A percentile compares a stretch with the other conserved stretches of the same genome.
These are phyloP conservation scores for Alternaria postmessia DNA, from an alignment of 2,329 filamentous ascomycete species.

Conservation along the genomic window DNA sequence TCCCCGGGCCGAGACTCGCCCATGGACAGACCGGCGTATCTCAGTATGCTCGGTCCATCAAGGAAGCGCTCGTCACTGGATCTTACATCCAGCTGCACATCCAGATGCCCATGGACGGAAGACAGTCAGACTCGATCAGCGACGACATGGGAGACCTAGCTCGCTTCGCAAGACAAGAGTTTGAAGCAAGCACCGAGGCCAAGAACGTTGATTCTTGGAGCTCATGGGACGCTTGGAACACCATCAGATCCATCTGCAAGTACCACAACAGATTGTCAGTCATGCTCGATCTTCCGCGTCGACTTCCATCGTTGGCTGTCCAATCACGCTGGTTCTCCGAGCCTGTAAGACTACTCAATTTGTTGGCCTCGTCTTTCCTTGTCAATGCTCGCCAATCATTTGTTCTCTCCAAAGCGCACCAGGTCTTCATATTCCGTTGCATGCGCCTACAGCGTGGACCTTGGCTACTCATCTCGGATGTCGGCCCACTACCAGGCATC, in stretches of 20 bases:
- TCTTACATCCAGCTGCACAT: constrained; percentile 82
- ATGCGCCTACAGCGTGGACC: constrained; percentile 66
- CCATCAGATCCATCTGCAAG: constrained; percentile 82
- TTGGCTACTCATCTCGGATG: constrained; percentile 68
- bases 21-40: constrained; percentile 65
- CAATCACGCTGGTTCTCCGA: constrained; percentile 71
- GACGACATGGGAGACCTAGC: constrained; percentile 63
- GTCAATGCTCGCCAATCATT: constrained; percentile 67
- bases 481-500: constrained; percentile 63
- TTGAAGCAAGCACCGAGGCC: constrained; percentile 42
- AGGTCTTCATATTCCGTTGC: constrained; percentile 64
- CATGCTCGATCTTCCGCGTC: constrained; percentile 66
- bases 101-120: constrained; percentile 83
- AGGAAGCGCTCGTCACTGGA: constrained; percentile 78
- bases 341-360: constrained; percentile 64
- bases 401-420: constrained; percentile 66
- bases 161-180: constrained; percentile 52
- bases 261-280: constrained; percentile 83
- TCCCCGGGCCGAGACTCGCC: constrained; percentile 77
- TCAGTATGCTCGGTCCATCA: constrained; percentile 84
- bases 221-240: constrained; percentile 93
- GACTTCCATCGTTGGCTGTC: constrained; percentile 64
- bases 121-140: constrained; percentile 67
- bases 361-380: constrained; percentile 63
- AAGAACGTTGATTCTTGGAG: constrained; percentile 72